Evolutionary conservation across 2,329 filamentous ascomycete species (phyloP).

Genomic region (Myriosclerotinia curreyana): DNA sequence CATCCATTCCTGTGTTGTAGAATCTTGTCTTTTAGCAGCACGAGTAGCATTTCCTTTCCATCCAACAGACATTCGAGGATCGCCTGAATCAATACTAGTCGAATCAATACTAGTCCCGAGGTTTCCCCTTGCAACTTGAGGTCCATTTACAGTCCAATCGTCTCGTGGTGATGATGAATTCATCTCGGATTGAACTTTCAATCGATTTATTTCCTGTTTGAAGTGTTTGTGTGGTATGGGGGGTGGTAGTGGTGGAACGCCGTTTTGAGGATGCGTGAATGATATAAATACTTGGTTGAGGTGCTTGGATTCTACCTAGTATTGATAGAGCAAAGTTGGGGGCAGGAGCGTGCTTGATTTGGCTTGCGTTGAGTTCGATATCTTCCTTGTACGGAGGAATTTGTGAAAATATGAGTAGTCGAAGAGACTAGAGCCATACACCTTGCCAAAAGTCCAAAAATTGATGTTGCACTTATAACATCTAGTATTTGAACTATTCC

Average conservation of each 20-base stretch:
- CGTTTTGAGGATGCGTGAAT: neutral
- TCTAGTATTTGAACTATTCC: neutral
- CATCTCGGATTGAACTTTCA: neutral
- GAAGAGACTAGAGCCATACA: neutral
- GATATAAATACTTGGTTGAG: neutral
- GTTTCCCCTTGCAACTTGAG: neutral
- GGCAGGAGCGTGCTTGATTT: neutral
- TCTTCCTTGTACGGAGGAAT: neutral
- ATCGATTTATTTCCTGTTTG: neutral
- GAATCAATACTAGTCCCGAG: neutral
- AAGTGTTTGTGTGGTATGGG: neutral
- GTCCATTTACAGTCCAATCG: neutral
- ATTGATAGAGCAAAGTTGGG: neutral
- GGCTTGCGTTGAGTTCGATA: neutral
- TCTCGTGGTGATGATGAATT: neutral
- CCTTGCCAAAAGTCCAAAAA: neutral
- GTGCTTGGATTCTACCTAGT: neutral
- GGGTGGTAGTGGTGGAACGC: neutral
- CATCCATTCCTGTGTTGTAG: neutral
- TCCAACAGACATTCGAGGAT: conserved; percentile 14
- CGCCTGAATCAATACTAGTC: neutral
- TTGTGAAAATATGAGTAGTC: neutral
- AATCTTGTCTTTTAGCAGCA: conserved; percentile 1
- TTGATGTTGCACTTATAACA: neutral
- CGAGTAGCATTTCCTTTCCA: neutral